Conservation (phyloP, 352 stramenopile species). For the Pythium plurisporium region DNA sequence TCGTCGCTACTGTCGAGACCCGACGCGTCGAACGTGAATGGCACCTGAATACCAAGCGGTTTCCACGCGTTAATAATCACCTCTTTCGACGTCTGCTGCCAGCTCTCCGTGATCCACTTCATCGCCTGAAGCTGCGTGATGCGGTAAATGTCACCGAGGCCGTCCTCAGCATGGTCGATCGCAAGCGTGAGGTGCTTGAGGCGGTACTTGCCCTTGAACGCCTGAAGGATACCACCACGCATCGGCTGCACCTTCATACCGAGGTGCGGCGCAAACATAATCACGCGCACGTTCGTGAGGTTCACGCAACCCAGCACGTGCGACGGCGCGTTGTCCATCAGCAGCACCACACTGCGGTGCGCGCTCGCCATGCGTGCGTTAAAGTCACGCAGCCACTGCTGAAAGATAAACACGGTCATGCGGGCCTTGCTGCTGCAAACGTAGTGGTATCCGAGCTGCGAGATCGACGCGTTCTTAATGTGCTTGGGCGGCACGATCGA, state of each 20-base stretch:
- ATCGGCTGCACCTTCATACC: conserved; percentile 86
- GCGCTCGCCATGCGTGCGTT: conserved; percentile 83
- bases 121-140: conserved; percentile 85
- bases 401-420: conserved; percentile 88
- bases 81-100: conserved; percentile 63
- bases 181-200: conserved; percentile 81
- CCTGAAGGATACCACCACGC: conserved; percentile 72
- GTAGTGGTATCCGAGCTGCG: conserved; percentile 37
- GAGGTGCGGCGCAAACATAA: conserved; percentile 79
- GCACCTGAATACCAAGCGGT: conserved; percentile 50
- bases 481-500: not conserved
- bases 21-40: conserved; percentile 59
- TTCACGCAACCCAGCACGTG: conserved; percentile 59
- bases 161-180: conserved; percentile 81
- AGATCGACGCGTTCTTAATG: not conserved
- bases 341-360: conserved; percentile 75
- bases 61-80: conserved; percentile 81
- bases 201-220: conserved; percentile 86
- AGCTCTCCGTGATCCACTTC: conserved; percentile 54
- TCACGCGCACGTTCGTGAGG: conserved; percentile 84
- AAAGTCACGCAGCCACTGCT: conserved; percentile 84
- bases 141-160: conserved; percentile 68
- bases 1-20: conserved; percentile 49
- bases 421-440: conserved; percentile 76
- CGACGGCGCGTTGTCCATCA: conserved; percentile 85